These are phyloP conservation scores for Colletotrichum salicis DNA, from an alignment of 2,329 filamentous ascomycete species.

Conservation along the genomic window DNA sequence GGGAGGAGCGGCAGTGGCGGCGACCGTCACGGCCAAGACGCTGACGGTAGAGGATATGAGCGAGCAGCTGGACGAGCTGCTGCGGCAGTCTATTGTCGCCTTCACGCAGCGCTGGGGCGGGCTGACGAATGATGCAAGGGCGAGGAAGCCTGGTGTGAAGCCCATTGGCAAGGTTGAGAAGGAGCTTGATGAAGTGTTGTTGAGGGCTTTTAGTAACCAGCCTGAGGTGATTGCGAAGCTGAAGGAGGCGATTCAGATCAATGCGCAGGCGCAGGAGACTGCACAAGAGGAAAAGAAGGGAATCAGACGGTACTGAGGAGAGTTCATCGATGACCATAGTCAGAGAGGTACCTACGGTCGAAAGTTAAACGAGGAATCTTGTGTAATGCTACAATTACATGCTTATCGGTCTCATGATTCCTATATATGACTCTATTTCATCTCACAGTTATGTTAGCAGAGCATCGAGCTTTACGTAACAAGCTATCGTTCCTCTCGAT, in stretches of 20 bases:
- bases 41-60: slow-evolving; percentile 67
- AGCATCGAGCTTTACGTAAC: too few species aligned
- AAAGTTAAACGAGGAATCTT: neutral
- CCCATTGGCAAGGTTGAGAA: slow-evolving; percentile 63
- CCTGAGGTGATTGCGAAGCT: slow-evolving; percentile 69
- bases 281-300: slow-evolving; percentile 48
- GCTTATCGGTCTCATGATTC: neutral
- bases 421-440: too few species aligned
- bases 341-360: neutral
- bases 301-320: slow-evolving; percentile 31
- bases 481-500: too few species aligned
- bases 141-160: slow-evolving; percentile 59
- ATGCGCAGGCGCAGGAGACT: slow-evolving; percentile 63
- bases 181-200: slow-evolving; percentile 67
- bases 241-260: slow-evolving; percentile 69
- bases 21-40: slow-evolving; percentile 40
- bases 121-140: slow-evolving; percentile 60
- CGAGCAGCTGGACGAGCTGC: slow-evolving; percentile 71
- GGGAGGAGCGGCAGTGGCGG: slow-evolving; percentile 33
- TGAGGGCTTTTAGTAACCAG: slow-evolving; percentile 68
- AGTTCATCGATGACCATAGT: neutral
- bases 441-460: too few species aligned
- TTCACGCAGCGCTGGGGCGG: slow-evolving; percentile 71
- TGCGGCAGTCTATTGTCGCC: slow-evolving; percentile 70
- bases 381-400: neutral